Evolutionary conservation across 768 basidiomycete species (phyloP).

Genomic region (Leccinellum albellum): DNA sequence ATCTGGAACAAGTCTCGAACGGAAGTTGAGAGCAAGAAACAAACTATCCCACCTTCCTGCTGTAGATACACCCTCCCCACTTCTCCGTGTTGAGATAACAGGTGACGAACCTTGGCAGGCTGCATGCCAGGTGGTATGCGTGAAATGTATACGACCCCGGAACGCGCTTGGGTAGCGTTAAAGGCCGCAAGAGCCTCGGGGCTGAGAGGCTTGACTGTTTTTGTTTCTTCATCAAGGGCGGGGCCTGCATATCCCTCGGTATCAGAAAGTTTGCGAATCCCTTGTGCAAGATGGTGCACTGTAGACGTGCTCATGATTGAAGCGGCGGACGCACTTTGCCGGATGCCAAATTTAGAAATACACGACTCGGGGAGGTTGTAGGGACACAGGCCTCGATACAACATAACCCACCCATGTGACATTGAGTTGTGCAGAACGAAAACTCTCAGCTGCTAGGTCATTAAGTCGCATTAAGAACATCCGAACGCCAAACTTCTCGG

Average conservation of each 20-base stretch:
- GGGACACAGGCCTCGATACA: no score
- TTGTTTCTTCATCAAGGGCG: conserved; percentile 38
- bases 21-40: not conserved
- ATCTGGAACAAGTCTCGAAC: conserved; percentile 42
- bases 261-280: conserved; percentile 20
- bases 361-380: no score
- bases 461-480: no score
- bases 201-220: conserved; percentile 69
- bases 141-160: conserved; percentile 92
- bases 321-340: no score
- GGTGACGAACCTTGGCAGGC: conserved; percentile 90
- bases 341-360: conserved; percentile 8
- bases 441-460: no score
- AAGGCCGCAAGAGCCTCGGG: conserved; percentile 72
- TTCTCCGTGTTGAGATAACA: conserved; percentile 87
- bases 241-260: conserved; percentile 57
- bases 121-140: conserved; percentile 98
- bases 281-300: no score
- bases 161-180: conserved; percentile 65
- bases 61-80: conserved; percentile 91
- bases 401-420: no score
- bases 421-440: not conserved
- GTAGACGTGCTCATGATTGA: no score
- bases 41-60: conserved; percentile 66
- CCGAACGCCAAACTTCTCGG: not conserved